Conservation (phyloP, 2,329 filamentous ascomycete species). For the Kalaharituber pfeilii region DNA sequence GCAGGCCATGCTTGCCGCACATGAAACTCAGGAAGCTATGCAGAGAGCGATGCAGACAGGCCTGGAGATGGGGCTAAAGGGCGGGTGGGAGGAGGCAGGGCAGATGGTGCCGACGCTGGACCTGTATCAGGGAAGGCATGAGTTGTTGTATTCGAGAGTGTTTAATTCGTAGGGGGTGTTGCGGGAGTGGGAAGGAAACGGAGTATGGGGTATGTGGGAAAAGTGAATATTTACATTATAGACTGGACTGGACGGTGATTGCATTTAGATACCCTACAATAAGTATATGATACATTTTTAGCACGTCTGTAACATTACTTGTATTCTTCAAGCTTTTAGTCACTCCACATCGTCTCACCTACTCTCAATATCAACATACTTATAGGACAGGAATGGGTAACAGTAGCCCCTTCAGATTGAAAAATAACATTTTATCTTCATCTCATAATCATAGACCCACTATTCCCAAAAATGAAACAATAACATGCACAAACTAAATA, state of each 20-base stretch:
- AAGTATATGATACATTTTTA: too few relatives aligned
- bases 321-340: too few relatives aligned
- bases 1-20: constrained; percentile 51
- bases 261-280: not conserved
- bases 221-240: not conserved
- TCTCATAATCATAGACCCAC: too few relatives aligned
- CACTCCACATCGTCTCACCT: too few relatives aligned
- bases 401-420: too few relatives aligned
- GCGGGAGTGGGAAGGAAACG: not conserved
- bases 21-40: constrained; percentile 41
- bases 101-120: constrained; percentile 64
- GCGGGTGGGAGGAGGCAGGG: constrained; percentile 47
- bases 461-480: too few relatives aligned
- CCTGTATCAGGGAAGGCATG: constrained; percentile 67
- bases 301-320: too few relatives aligned
- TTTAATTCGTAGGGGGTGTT: constrained; percentile 55
- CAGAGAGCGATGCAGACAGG: constrained; percentile 41
- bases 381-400: too few relatives aligned
- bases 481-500: too few relatives aligned
- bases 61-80: constrained; percentile 41
- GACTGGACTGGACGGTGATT: not conserved
- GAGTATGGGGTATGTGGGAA: not conserved
- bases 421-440: too few relatives aligned
- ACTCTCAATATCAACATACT: too few relatives aligned
- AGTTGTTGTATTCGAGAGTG: constrained; percentile 67